Conservation (phyloP, 805 yeast species). For the Yarrowia sp. region DNA sequence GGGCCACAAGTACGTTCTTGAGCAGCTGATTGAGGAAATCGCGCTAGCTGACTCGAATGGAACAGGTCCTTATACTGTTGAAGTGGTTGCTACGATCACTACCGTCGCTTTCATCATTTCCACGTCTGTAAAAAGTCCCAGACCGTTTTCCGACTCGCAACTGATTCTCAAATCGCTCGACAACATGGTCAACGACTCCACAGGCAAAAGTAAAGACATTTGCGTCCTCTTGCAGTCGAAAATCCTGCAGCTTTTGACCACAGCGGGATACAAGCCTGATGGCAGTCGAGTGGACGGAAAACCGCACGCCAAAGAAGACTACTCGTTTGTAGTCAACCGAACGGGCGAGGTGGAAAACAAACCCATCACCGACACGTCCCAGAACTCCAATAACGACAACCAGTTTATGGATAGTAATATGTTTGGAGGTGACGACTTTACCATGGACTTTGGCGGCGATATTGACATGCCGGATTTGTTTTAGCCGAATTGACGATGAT, state of each 20-base stretch:
- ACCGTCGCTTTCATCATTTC: conserved; percentile 25
- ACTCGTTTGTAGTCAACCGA: conserved; percentile 10
- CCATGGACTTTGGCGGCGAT: conserved; percentile 23
- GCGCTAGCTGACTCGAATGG: conserved; percentile 32
- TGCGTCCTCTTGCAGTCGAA: conserved; percentile 2
- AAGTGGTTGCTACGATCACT: conserved; percentile 30
- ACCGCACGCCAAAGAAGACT: neutral
- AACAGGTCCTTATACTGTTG: conserved; percentile 29
- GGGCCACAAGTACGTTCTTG: conserved; percentile 30
- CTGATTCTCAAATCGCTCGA: neutral
- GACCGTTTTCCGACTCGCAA: conserved; percentile 12
- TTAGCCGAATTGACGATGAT: no score
- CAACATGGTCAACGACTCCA: neutral
- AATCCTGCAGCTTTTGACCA: neutral
- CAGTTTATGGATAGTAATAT: conserved; percentile 6
- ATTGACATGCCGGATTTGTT: conserved; percentile 23
- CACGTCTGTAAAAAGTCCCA: conserved; percentile 4
- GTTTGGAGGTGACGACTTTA: conserved; percentile 20
- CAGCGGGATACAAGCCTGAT: conserved; percentile 7
- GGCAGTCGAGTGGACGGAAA: conserved; percentile 9
- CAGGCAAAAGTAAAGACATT: neutral
- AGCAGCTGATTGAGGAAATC: conserved; percentile 31
- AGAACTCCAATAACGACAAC: neutral
- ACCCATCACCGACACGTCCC: neutral
- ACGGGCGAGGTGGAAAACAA: conserved; percentile 11